Base-by-base conservation (phyloP, 768 basidiomycete species). In the Rhodotorula sphaerocarpa region DNA sequence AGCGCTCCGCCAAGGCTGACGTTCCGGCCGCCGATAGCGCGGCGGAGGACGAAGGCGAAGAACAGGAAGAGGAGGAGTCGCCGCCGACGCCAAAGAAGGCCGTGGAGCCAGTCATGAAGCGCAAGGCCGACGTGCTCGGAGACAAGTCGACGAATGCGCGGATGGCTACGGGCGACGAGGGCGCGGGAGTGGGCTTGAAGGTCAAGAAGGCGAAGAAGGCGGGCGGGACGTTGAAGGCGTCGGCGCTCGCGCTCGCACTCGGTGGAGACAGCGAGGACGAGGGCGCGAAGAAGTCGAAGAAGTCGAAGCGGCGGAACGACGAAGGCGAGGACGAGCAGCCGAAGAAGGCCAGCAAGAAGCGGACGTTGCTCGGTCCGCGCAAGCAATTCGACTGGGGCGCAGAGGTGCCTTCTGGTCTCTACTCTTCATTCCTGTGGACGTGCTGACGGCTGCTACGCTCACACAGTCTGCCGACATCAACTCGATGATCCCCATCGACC, bases 311-410 rank as follows among this genome's bases (percentile, higher is more conserved):
- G 42, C 14, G 53, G 16, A 41, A 41, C 16, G 12, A 42, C 15
- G 41, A 7, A 14, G 52, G 14, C 23, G 53, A 14, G 7, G 61
- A 42, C 2, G 48, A 57, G 30, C 57, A 50, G 15, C 45, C 23
- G 15, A 63, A 60, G 63, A 69, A 69, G 63, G 61, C 61, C 57
- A 33, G 44, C 48, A 69, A 65, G 67, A 28, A 54, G 3, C 55
- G 33, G 53, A 54, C 64, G 23, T 59, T 65, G 11, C 59, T 52
- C 1, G 63, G 33, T 25, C 51, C 30, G 53, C 57, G 55, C 36
- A 53, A 59, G 33, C 34, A 43, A 14, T 69, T 51, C 15, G 50
- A 56, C 59, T 34, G 36, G 14, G 50, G 33, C 6, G 36, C 58
- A 48, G 67, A 69, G 63, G 67, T 69, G 63, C 57, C 62, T 5